These are phyloP conservation scores for Lecanicillium sp. DNA, from an alignment of 2,329 filamentous ascomycete species.

Conservation along the genomic window DNA sequence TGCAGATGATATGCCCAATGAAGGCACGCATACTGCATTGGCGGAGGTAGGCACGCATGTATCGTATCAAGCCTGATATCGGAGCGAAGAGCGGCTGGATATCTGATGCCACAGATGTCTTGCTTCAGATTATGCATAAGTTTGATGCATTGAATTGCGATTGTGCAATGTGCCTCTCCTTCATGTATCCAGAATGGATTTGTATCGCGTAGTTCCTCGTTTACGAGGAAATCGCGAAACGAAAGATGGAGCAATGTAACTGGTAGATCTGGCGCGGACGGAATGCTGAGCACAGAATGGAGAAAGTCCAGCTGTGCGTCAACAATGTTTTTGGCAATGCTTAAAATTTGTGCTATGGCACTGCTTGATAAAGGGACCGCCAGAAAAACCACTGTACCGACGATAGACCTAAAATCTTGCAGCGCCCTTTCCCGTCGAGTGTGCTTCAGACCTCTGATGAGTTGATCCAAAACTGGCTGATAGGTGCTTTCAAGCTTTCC, in stretches of 20 bases:
- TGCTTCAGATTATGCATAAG: slow-evolving; percentile 28
- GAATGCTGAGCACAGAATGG: slow-evolving; percentile 28
- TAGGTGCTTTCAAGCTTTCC: slow-evolving; percentile 17
- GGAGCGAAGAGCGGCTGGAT: slow-evolving; percentile 20
- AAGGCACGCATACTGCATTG: slow-evolving; percentile 33
- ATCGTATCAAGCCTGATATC: slow-evolving; percentile 21
- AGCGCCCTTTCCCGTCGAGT: slow-evolving; percentile 11
- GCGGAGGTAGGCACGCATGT: slow-evolving; percentile 21
- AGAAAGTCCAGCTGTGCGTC: slow-evolving; percentile 20
- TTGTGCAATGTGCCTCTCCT: slow-evolving; percentile 22
- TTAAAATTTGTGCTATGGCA: slow-evolving; percentile 22
- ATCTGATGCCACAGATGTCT: slow-evolving; percentile 30
- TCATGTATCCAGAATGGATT: slow-evolving; percentile 33
- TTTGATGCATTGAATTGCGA: slow-evolving; percentile 30
- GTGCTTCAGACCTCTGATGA: neutral
- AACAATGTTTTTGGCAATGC: slow-evolving; percentile 15
- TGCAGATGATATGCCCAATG: slow-evolving; percentile 34
- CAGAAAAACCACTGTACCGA: slow-evolving; percentile 24
- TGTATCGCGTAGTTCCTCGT: slow-evolving; percentile 20
- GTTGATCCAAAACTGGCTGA: slow-evolving; percentile 15
- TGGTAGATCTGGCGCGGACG: slow-evolving; percentile 13
- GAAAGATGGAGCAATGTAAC: slow-evolving; percentile 27
- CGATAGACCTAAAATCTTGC: slow-evolving; percentile 19
- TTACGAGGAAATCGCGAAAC: slow-evolving; percentile 33
- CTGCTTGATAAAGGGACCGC: slow-evolving; percentile 21